Conservation (phyloP, 371 early-diverging fungal genomes). For the Gilbertella persicaria region DNA sequence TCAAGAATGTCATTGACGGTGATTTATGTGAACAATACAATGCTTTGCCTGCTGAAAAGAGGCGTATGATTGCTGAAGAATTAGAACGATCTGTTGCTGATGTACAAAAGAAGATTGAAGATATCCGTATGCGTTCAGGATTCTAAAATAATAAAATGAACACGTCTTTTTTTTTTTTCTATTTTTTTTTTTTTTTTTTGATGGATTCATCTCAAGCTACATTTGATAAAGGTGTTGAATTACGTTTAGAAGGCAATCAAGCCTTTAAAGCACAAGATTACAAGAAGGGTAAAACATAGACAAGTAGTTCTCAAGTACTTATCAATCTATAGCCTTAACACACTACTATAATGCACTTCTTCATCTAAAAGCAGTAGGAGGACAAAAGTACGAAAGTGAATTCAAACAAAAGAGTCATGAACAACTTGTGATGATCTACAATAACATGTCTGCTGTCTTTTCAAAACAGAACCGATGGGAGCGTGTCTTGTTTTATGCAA, state of each 20-base stretch:
- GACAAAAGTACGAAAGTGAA: conserved; percentile 20
- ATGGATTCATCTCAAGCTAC: conserved; percentile 31
- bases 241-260: conserved; percentile 39
- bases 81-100: conserved; percentile 87
- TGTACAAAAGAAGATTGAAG: conserved; percentile 92
- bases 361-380: conserved; percentile 42
- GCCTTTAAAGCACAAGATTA: conserved; percentile 35
- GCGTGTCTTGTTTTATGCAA: conserved; percentile 36
- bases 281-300: conserved; percentile 22
- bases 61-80: conserved; percentile 80
- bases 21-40: conserved; percentile 89
- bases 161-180: conserved; percentile 3
- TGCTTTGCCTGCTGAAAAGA: conserved; percentile 68
- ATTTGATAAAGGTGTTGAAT: conserved; percentile 41
- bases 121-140: conserved; percentile 68
- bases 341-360: conserved; percentile 42
- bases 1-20: conserved; percentile 88
- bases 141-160: conserved; percentile 31
- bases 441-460: conserved; percentile 47
- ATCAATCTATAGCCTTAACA: conserved; percentile 25
- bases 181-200: conserved; percentile 2
- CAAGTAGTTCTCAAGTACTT: background rate
- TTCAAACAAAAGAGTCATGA: conserved; percentile 24
- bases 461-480: conserved; percentile 46
- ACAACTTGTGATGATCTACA: conserved; percentile 47